These are phyloP conservation scores for Candida albicans DNA, from an alignment of 1,139 yeast genomes.

Conservation along the genomic window DNA sequence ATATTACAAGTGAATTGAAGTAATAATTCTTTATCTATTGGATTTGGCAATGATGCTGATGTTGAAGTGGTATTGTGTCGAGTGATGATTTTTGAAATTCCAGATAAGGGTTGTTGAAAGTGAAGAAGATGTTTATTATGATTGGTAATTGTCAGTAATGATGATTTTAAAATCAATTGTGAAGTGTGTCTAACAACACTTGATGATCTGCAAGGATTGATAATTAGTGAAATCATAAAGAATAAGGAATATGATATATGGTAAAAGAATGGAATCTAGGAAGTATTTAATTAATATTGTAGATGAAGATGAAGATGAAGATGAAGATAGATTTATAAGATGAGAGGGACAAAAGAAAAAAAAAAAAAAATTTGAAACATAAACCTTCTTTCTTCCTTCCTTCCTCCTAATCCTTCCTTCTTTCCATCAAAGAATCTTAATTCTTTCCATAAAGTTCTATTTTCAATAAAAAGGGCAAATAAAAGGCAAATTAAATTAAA, in stretches of 20 bases:
- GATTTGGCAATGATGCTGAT: slow-evolving; percentile 1
- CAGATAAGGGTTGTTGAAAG: neutral
- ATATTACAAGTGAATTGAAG: slow-evolving; percentile 91
- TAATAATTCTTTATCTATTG: slow-evolving; percentile 44
- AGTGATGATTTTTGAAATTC: neutral
- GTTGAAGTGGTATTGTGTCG: neutral
- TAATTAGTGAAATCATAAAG: slow-evolving; percentile 1
- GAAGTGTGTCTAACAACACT: neutral
- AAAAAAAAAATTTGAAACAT: no score
- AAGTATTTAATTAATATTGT: neutral
- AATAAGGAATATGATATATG: neutral
- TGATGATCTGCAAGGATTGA: neutral
- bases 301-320: no score
- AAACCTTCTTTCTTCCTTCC: no score
- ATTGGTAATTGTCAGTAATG: neutral
- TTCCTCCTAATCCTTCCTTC: no score
- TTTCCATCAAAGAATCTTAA: no score
- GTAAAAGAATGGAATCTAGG: neutral
- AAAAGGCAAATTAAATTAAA: neutral
- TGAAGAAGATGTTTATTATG: neutral
- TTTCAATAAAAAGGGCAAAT: no score
- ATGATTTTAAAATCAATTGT: neutral
- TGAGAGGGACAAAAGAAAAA: no score
- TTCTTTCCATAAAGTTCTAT: no score
- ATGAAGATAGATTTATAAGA: no score